These are phyloP conservation scores for Cercophora scortea DNA, from an alignment of 495 filamentous ascomycete species.

Conservation along the genomic window DNA sequence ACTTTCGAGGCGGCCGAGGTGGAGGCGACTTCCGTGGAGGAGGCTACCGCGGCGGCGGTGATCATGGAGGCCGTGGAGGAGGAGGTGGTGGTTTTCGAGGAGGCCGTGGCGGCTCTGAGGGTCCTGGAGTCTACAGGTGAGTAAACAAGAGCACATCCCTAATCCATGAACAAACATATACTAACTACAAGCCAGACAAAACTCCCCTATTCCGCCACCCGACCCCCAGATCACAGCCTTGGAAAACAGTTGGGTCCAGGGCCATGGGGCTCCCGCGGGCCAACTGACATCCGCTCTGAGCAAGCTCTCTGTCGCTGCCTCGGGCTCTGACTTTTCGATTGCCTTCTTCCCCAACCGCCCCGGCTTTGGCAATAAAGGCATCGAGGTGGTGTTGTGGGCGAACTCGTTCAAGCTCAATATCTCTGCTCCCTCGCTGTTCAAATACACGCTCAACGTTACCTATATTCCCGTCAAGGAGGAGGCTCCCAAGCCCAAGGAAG, in stretches of 20 bases:
- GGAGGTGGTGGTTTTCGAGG: conserved; percentile 19
- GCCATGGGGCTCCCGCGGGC: conserved; percentile 1
- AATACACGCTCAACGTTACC: conserved; percentile 26
- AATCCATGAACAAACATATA: neutral
- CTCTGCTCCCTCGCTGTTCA: conserved; percentile 25
- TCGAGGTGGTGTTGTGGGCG: conserved; percentile 46
- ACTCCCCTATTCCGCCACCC: conserved; percentile 12
- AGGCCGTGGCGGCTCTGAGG: conserved; percentile 17
- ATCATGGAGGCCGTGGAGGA: conserved; percentile 12
- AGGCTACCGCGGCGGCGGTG: conserved; percentile 2
- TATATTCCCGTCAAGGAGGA: neutral
- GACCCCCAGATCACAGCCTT: conserved; percentile 23
- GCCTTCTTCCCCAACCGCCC: conserved; percentile 41
- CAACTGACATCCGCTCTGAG: conserved; percentile 21
- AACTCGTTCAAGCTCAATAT: conserved; percentile 55
- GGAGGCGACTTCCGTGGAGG: conserved; percentile 1
- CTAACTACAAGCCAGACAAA: conserved; percentile 1
- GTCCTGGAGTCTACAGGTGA: conserved; percentile 26
- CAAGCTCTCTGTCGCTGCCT: conserved; percentile 15
- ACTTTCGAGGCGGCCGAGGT: conserved; percentile 1
- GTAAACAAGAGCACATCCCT: conserved; percentile 1
- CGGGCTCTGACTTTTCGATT: neutral
- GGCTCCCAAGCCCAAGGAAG: conserved; percentile 10
- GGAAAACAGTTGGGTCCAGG: conserved; percentile 25
- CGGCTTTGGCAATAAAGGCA: conserved; percentile 50